Evolutionary conservation across 106 monocot species (phyloP).

Genomic region (Triglochin maritima): DNA sequence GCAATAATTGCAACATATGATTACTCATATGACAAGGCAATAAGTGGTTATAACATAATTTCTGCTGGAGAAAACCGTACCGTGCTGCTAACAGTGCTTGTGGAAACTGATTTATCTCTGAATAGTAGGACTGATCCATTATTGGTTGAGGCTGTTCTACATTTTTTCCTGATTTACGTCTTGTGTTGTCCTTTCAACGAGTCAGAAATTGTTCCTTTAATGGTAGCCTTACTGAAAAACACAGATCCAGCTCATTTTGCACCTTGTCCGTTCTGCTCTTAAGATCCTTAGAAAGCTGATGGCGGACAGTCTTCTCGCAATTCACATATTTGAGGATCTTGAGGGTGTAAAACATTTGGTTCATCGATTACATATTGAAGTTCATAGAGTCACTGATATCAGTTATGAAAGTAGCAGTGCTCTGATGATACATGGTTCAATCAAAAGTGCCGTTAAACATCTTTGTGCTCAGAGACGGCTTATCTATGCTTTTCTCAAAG

Average conservation of each 20-base stretch:
- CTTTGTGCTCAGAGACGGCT: conserved; percentile 74
- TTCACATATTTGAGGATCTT: conserved; percentile 86
- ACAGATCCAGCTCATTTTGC: conserved; percentile 59
- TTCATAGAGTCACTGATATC: conserved; percentile 55
- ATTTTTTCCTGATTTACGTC: conserved; percentile 89
- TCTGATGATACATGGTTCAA: conserved; percentile 37
- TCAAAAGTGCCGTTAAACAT: conserved; percentile 52
- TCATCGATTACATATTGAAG: conserved; percentile 74
- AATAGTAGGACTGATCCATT: conserved; percentile 65
- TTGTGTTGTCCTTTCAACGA: conserved; percentile 67
- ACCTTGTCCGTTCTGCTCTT: conserved; percentile 83
- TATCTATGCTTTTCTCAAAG: conserved; percentile 82
- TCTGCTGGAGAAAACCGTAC: conserved; percentile 94
- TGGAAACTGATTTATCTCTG: conserved; percentile 72
- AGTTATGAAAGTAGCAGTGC: conserved; percentile 31
- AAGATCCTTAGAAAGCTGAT: conserved; percentile 91
- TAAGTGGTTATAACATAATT: conserved; percentile 89
- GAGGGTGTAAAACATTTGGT: conserved; percentile 80
- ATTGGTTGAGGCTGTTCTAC: conserved; percentile 96
- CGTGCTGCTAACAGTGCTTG: conserved; percentile 76
- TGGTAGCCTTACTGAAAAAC: conserved; percentile 70
- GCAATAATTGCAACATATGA: conserved; percentile 91
- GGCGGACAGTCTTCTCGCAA: conserved; percentile 86
- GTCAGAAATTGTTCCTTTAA: conserved; percentile 76
- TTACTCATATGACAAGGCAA: conserved; percentile 87